phyloP scores from a whole-genome alignment of 2,329 filamentous ascomycete species.

The Diaporthe citriasiana region DNA sequence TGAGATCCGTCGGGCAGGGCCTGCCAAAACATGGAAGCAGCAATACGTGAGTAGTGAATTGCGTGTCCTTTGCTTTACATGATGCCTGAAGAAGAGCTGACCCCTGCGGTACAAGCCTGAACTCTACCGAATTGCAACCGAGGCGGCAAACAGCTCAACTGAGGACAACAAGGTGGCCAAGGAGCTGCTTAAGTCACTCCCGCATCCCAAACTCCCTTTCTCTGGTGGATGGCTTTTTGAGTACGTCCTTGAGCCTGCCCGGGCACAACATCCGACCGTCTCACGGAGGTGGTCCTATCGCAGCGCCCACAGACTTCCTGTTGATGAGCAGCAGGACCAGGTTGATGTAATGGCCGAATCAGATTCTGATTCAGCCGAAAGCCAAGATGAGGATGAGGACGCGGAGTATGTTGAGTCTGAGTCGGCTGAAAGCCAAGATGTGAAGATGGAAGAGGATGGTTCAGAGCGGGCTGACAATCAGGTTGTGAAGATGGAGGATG shows the following conservation, averaged over 20 bases:
- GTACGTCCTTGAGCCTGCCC: neutral
- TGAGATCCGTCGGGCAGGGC: too few relatives aligned
- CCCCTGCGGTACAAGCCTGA: neutral
- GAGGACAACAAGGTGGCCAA: neutral
- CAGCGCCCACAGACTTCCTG: slow-evolving; percentile 3
- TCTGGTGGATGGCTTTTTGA: slow-evolving; percentile 29
- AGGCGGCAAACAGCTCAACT: neutral
- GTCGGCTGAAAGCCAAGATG: neutral
- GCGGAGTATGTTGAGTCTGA: neutral
- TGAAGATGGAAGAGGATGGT: neutral
- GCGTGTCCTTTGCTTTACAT: neutral
- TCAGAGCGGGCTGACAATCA: neutral
- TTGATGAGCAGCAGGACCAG: neutral
- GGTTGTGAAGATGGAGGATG: neutral
- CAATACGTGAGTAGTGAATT: slow-evolving; percentile 17
- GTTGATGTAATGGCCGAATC: neutral
- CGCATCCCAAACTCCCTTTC: neutral
- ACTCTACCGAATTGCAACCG: neutral
- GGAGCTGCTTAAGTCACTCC: slow-evolving; percentile 11
- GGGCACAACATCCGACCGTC: neutral
- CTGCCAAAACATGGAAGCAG: slow-evolving; percentile 2
- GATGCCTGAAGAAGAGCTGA: neutral
- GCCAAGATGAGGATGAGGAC: neutral
- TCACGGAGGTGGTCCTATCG: slow-evolving; percentile 35
- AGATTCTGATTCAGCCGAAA: neutral